These are phyloP conservation scores for Juglanconis sp. DNA, from an alignment of 2,329 filamentous ascomycete species.

Conservation along the genomic window DNA sequence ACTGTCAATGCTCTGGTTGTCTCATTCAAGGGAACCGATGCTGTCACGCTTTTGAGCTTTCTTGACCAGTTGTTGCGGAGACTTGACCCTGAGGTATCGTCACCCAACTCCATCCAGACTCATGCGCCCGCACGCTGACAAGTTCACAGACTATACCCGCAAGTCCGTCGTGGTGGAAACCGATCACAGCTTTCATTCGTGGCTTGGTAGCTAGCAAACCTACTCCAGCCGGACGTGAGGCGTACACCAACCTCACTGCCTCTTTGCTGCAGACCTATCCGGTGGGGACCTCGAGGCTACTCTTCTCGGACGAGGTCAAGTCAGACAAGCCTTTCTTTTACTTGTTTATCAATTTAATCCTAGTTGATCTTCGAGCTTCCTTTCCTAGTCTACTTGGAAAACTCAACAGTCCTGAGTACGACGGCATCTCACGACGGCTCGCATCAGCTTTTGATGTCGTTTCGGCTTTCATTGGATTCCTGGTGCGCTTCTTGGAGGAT, in stretches of 20 bases:
- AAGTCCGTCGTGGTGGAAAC: conserved; percentile 52
- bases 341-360: conserved; percentile 60
- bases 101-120: background rate
- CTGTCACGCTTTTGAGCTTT: conserved; percentile 56
- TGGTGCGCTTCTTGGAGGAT: conserved; percentile 53
- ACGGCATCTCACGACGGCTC: conserved; percentile 48
- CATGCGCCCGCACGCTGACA: conserved; percentile 7
- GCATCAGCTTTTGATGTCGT: conserved; percentile 61
- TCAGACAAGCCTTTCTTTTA: conserved; percentile 56
- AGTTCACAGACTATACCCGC: conserved; percentile 41
- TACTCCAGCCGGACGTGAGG: conserved; percentile 50
- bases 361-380: conserved; percentile 63
- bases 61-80: conserved; percentile 50
- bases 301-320: conserved; percentile 48
- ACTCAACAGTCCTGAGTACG: conserved; percentile 55
- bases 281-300: conserved; percentile 37
- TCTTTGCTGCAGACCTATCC: conserved; percentile 57
- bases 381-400: conserved; percentile 57
- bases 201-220: conserved; percentile 54
- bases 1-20: conserved; percentile 47
- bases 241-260: conserved; percentile 58
- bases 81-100: conserved; percentile 45
- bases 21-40: conserved; percentile 58
- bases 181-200: conserved; percentile 46
- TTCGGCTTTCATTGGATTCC: conserved; percentile 56